Evolutionary conservation across 768 basidiomycete species (phyloP).

Genomic region (Coprinopsis sp.): DNA sequence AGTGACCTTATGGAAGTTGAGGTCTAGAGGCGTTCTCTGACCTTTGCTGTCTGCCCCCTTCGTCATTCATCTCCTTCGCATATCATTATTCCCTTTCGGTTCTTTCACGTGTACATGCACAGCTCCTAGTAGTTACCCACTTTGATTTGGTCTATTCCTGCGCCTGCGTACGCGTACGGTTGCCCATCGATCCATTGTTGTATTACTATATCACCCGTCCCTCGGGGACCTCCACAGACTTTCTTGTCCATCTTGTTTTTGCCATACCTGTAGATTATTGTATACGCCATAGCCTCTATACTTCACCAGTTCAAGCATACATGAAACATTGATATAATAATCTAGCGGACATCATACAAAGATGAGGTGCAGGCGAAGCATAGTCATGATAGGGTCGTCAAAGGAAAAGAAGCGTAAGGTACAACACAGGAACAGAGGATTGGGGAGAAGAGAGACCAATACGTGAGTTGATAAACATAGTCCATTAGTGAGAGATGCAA

Average conservation of each 20-base stretch:
- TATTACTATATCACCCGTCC: neutral
- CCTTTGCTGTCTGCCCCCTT: neutral
- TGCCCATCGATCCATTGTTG: too few relatives aligned
- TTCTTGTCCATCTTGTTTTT: too few relatives aligned
- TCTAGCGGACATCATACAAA: too few relatives aligned
- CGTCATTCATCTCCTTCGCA: neutral
- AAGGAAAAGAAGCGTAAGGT: neutral
- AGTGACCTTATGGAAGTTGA: slow-evolving; percentile 36
- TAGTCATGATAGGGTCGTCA: neutral
- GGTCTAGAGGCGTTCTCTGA: neutral
- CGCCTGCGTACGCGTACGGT: too few relatives aligned
- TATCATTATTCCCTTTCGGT: neutral
- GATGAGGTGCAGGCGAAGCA: too few relatives aligned
- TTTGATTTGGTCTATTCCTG: too few relatives aligned
- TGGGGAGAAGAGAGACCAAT: neutral
- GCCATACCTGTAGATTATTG: neutral
- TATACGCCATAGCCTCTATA: neutral
- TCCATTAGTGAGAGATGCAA: slow-evolving; percentile 1
- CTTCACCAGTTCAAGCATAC: neutral
- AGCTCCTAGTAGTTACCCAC: too few relatives aligned
- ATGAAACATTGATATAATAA: too few relatives aligned
- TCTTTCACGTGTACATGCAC: neutral
- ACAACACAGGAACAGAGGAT: neutral
- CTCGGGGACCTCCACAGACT: neutral
- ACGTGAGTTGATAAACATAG: slow-evolving; percentile 2